phyloP scores from a whole-genome alignment of 1,284 basidiomycete genomes.

The Austroboletus niveus region DNA sequence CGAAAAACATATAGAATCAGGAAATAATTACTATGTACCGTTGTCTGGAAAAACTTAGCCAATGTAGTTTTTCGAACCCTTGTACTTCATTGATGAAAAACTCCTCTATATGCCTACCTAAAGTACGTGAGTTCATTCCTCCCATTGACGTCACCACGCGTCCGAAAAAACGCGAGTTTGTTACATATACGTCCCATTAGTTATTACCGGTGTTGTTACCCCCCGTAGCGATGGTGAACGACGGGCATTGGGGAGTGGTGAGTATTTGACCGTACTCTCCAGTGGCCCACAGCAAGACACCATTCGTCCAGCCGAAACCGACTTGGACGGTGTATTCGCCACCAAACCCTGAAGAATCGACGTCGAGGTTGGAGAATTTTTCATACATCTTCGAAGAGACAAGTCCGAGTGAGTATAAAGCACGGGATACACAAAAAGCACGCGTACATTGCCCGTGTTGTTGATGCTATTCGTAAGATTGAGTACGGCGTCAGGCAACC shows the following conservation, averaged over 20 bases:
- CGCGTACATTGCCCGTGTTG: slow-evolving; percentile 68
- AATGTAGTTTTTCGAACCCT: too few species aligned
- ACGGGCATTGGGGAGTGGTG: slow-evolving; percentile 65
- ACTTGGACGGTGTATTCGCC: slow-evolving; percentile 84
- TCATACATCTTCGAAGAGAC: slow-evolving; percentile 73
- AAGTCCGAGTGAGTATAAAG: neutral
- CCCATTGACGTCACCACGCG: too few species aligned
- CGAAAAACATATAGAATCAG: too few species aligned
- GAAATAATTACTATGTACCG: too few species aligned
- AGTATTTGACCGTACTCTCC: slow-evolving; percentile 68
- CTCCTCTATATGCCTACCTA: too few species aligned
- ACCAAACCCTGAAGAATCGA: slow-evolving; percentile 82
- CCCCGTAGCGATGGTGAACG: slow-evolving; percentile 31
- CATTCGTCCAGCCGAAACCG: slow-evolving; percentile 94
- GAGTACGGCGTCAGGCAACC: slow-evolving; percentile 68
- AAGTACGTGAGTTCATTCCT: too few species aligned
- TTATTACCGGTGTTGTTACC: neutral
- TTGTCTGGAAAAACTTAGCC: too few species aligned
- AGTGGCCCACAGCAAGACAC: slow-evolving; percentile 75
- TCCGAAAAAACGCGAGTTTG: too few species aligned
- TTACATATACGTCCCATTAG: too few species aligned
- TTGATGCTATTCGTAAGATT: slow-evolving; percentile 69
- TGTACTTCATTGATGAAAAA: too few species aligned
- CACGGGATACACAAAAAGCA: slow-evolving; percentile 15
- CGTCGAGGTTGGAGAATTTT: slow-evolving; percentile 75